A percentile compares a stretch with the other conserved stretches of the same genome.
Evolutionary conservation across 164 flowering plant species (phyloP).

Genomic region (Liquidambar formosana): DNA sequence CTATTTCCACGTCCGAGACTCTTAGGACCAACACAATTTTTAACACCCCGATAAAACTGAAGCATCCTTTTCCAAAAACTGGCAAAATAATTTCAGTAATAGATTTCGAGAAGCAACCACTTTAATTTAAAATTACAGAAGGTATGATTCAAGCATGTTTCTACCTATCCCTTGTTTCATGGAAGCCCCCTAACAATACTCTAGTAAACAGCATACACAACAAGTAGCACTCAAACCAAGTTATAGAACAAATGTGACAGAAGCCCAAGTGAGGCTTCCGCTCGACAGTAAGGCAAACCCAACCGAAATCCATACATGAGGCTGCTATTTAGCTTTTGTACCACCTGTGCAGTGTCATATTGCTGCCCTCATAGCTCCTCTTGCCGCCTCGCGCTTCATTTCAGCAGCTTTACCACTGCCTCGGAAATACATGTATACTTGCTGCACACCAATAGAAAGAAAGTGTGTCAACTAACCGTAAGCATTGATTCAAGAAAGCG

Average conservation of each 20-base stretch:
- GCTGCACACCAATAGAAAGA: conserved; percentile 46
- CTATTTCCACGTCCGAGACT: too few species aligned
- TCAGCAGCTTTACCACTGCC: conserved; percentile 86
- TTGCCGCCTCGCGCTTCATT: conserved; percentile 70
- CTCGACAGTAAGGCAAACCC: conserved; percentile 6
- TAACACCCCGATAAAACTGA: too few species aligned
- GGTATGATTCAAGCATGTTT: neutral
- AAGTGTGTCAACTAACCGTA: neutral
- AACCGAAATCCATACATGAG: conserved; percentile 13
- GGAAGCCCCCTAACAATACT: neutral
- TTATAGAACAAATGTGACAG: conserved; percentile 7
- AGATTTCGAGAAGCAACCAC: neutral
- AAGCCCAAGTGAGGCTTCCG: neutral
- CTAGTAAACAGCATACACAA: conserved; percentile 1
- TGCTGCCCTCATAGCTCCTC: conserved; percentile 72
- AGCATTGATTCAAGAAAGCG: neutral
- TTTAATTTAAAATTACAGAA: neutral
- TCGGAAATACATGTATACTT: conserved; percentile 91
- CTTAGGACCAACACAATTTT: too few species aligned
- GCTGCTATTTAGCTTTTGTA: neutral
- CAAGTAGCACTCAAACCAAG: conserved; percentile 5
- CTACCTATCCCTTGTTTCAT: neutral
- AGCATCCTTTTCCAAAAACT: neutral
- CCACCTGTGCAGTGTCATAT: conserved; percentile 26
- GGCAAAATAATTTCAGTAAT: neutral